phyloP scores from a whole-genome alignment of 148 eudicot genomes.

The Cornus controversa region DNA sequence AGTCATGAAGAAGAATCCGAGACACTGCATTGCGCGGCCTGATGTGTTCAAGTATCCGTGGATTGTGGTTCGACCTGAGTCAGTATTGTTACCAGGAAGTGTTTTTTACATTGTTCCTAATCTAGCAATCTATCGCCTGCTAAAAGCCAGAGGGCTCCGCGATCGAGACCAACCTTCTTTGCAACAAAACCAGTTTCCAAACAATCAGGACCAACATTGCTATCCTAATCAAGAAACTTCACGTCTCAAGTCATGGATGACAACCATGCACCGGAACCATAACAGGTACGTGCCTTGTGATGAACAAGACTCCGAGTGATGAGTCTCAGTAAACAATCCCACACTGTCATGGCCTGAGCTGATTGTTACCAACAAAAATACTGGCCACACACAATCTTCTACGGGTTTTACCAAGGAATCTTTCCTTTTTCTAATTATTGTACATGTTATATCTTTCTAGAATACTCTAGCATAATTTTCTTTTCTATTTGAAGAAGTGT shows the following conservation, averaged over 20 bases:
- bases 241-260: not conserved
- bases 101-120: constrained; percentile 29
- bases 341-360: not conserved
- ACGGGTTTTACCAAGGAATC: no score
- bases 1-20: constrained; percentile 30
- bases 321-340: not conserved
- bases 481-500: no score
- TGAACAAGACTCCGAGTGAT: constrained; percentile 6
- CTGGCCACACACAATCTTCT: no score
- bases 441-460: no score
- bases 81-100: constrained; percentile 27
- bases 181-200: constrained; percentile 9
- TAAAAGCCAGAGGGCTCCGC: constrained; percentile 12
- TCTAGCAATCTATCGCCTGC: constrained; percentile 15
- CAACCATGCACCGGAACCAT: constrained; percentile 6
- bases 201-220: not conserved
- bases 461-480: no score
- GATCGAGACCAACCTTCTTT: no score
- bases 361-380: no score
- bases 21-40: constrained; percentile 29
- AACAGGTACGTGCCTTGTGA: no score
- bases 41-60: constrained; percentile 27
- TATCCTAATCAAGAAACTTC: constrained; percentile 3
- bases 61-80: constrained; percentile 27
- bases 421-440: no score